Conservation (phyloP, 108 stramenopile species). For the Pseudonitzschia delicatissima region DNA sequence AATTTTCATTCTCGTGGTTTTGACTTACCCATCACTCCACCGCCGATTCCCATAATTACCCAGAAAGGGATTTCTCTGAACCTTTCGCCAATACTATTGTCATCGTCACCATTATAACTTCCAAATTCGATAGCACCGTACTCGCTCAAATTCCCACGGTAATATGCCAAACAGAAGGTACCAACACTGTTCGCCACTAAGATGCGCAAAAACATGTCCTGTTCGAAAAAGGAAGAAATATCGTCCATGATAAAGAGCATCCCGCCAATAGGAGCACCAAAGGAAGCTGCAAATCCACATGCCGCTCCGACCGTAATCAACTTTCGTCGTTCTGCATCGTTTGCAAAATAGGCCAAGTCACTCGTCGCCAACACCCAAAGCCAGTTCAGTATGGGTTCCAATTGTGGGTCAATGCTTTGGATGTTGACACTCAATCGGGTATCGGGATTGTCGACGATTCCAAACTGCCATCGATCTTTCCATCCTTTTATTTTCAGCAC, state of each 20-base stretch:
- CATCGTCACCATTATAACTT: neutral
- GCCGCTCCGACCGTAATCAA: slow-evolving; percentile 76
- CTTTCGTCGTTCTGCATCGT: slow-evolving; percentile 66
- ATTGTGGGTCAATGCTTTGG: neutral
- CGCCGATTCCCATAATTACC: neutral
- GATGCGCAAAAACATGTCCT: slow-evolving; percentile 52
- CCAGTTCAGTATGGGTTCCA: neutral
- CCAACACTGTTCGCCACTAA: slow-evolving; percentile 51
- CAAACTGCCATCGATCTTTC: neutral
- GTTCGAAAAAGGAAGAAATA: slow-evolving; percentile 53
- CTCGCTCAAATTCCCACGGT: slow-evolving; percentile 40
- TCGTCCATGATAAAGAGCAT: slow-evolving; percentile 50
- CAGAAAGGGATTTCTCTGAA: slow-evolving; percentile 6
- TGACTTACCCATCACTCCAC: neutral
- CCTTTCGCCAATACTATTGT: neutral
- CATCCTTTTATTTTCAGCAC: neutral
- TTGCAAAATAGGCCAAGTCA: slow-evolving; percentile 56
- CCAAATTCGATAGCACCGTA: slow-evolving; percentile 51
- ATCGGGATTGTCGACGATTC: neutral
- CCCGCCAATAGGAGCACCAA: slow-evolving; percentile 87
- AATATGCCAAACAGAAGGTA: slow-evolving; percentile 53
- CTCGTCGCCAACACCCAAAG: slow-evolving; percentile 26
- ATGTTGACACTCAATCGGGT: neutral
- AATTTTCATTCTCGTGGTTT: too few relatives aligned
- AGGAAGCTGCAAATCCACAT: slow-evolving; percentile 80